Base-by-base conservation (phyloP, 768 basidiomycete species). In the Piloderma croceum region DNA sequence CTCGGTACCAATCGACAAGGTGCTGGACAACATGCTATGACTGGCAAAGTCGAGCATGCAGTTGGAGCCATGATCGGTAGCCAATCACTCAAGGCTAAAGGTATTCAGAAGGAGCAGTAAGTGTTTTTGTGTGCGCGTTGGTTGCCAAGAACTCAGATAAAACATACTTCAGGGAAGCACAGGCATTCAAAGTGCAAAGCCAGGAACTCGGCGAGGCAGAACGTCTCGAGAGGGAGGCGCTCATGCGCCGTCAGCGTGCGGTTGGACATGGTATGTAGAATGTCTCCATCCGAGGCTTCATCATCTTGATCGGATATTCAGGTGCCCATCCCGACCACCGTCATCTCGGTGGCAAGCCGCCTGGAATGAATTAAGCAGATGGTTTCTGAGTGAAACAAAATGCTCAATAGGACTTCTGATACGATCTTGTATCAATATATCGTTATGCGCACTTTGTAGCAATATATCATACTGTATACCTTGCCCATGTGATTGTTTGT, bases 171-270 rank as follows among this genome's bases (percentile, higher is more conserved):
- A 71, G 70, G 37, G 73, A 75, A 56, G 76, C 74, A 0, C 61
- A 68, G 20, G 56, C 67, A 1, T 44, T 68, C 27, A 71, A 70
- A 43, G 39, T 64, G 7, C 76, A 78, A 53, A 63, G 67, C 20
- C 52, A 56, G 6, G 76, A 77, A 49, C 58, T 78, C 15, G 61
- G 67, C 3, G 71, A 77, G 50, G 76, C 77, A 13, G 73, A 77
- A 53, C 66, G 71, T 10, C 60, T 77, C 5, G 76, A 78, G 52
- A 57, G 58, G 4, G 74, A 77, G 48, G 76, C 75, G 7, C 27
- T 63, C 27, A 48, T 64, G 56, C 65, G 69, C 24, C 67, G 75
- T 17, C 72, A 77, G 44, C 65, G 74, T 7, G 76, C 75, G 5
- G 73, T 76, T 19, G 72, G 60, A 10, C 72, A 74, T 48, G 75